Evolutionary conservation across 441 rosid species (phyloP).

Genomic region (Macaranga tanarius): DNA sequence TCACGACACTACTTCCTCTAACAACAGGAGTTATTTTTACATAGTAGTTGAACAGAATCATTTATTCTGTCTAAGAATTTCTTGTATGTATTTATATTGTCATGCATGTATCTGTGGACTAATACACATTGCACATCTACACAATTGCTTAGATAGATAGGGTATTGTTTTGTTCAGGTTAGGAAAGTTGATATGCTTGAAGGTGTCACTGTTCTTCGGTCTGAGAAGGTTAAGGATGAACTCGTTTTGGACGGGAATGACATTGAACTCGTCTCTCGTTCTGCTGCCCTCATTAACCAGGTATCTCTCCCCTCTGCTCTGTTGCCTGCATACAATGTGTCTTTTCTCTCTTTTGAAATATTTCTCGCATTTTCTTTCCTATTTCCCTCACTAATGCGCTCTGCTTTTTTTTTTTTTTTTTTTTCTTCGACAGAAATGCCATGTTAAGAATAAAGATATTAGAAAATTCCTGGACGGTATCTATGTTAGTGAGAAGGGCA

Average conservation of each 20-base stretch:
- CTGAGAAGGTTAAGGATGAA: constrained; percentile 86
- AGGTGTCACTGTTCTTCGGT: constrained; percentile 68
- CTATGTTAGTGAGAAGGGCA: constrained; percentile 72
- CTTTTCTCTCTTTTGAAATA: no score
- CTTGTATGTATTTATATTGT: no score
- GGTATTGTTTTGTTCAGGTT: constrained; percentile 39
- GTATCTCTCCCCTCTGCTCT: constrained; percentile 23
- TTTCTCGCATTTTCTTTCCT: no score
- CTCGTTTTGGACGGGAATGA: constrained; percentile 59
- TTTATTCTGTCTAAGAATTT: no score
- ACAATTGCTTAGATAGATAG: no score
- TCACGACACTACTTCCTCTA: no score
- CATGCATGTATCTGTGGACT: no score
- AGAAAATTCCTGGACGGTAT: constrained; percentile 80
- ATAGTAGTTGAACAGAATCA: no score
- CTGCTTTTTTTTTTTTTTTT: background rate
- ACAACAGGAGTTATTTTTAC: no score
- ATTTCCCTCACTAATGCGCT: no score
- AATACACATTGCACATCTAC: no score
- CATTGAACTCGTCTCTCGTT: constrained; percentile 70
- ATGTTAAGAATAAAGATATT: constrained; percentile 87
- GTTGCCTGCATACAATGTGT: no score
- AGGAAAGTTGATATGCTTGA: constrained; percentile 81
- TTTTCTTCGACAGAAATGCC: constrained; percentile 61
- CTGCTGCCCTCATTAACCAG: constrained; percentile 78